A percentile compares a stretch with the other conserved stretches of the same genome.
Conservation (phyloP, 2,329 filamentous ascomycete species). For the Fusarium vanettenii region DNA sequence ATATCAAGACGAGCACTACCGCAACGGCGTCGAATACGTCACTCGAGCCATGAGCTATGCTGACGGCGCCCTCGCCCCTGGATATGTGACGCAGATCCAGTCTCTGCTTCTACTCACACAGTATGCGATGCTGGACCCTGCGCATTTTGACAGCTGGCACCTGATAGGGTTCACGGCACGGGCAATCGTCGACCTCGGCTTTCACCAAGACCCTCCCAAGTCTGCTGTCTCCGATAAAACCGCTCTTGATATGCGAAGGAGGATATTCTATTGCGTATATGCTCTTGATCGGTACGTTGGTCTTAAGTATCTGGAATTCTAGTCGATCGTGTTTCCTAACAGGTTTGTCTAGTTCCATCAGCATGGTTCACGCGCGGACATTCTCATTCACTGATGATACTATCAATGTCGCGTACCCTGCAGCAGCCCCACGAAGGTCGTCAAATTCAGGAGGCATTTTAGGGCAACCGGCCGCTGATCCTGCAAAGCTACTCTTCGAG, state of each 20-base stretch:
- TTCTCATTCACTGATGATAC: slow-evolving; percentile 96
- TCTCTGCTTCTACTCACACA: slow-evolving; percentile 87
- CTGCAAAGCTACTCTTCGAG: slow-evolving; percentile 82
- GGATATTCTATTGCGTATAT: slow-evolving; percentile 92
- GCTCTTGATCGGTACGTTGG: slow-evolving; percentile 81
- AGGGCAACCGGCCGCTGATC: slow-evolving; percentile 67
- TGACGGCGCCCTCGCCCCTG: slow-evolving; percentile 86
- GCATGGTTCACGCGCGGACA: slow-evolving; percentile 85
- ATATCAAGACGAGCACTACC: slow-evolving; percentile 73
- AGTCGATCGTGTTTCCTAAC: slow-evolving; percentile 31
- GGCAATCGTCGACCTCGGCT: slow-evolving; percentile 87
- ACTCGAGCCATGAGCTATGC: slow-evolving; percentile 78
- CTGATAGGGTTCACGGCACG: slow-evolving; percentile 90
- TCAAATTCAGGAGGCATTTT: slow-evolving; percentile 56
- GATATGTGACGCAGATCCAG: slow-evolving; percentile 87
- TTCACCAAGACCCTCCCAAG: slow-evolving; percentile 89
- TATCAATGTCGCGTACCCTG: slow-evolving; percentile 81
- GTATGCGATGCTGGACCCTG: slow-evolving; percentile 90
- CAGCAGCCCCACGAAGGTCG: slow-evolving; percentile 55
- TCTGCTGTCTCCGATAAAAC: slow-evolving; percentile 75
- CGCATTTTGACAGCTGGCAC: slow-evolving; percentile 94
- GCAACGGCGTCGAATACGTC: slow-evolving; percentile 66
- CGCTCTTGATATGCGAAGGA: slow-evolving; percentile 80
- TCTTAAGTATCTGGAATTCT: neutral
- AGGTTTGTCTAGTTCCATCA: slow-evolving; percentile 73